Percentiles rank a stretch among this genome's conserved stretches.
phyloP scores from a whole-genome alignment of 176 grass and related monocot species.

The Zoysia pacifica region DNA sequence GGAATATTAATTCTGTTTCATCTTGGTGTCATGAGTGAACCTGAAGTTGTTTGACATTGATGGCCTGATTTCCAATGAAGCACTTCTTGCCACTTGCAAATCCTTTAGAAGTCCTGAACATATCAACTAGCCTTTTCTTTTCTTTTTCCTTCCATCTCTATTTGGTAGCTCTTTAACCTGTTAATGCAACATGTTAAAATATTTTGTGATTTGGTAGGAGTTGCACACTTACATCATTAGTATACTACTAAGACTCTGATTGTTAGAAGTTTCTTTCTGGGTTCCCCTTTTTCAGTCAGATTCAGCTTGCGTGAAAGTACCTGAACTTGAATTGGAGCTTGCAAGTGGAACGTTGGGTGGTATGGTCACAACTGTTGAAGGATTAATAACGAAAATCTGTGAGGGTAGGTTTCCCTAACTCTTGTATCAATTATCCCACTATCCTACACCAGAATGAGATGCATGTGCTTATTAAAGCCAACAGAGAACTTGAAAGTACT shows the following conservation, averaged over 20 bases:
- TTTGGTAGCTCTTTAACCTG: background rate
- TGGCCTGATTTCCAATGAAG: background rate
- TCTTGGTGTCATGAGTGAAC: background rate
- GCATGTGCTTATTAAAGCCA: background rate
- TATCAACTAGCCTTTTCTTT: background rate
- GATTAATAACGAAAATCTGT: constrained; percentile 84
- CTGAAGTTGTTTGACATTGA: background rate
- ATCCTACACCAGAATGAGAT: constrained; percentile 1
- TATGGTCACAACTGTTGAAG: constrained; percentile 94
- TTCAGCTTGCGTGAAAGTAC: constrained; percentile 74
- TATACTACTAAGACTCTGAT: background rate
- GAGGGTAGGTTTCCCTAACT: constrained; percentile 60
- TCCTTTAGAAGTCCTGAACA: background rate
- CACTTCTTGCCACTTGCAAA: background rate
- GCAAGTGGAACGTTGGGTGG: constrained; percentile 86
- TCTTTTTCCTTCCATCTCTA: background rate
- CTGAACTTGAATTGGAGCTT: constrained; percentile 93
- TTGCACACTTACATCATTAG: too few species aligned
- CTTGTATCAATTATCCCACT: background rate
- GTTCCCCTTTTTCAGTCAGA: constrained; percentile 60
- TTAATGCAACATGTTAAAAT: background rate
- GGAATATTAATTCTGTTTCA: constrained; percentile 4
- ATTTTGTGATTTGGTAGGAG: background rate
- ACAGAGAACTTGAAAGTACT: background rate
- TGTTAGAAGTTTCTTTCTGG: background rate